These are phyloP conservation scores for Linum lewisii DNA, from an alignment of 345 rosid genomes.

Conservation along the genomic window DNA sequence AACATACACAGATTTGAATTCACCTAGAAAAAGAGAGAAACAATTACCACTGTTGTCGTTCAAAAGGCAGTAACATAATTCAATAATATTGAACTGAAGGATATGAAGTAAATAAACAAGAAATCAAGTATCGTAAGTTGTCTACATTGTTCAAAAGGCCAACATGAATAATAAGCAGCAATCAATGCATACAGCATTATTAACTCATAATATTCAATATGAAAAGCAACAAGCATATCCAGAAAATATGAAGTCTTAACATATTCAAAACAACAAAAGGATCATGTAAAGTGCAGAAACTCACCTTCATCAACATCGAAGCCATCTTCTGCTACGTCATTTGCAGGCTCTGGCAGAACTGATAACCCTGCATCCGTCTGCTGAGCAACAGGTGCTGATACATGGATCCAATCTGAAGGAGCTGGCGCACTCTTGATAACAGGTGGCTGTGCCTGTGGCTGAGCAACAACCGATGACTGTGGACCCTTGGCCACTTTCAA, in stretches of 20 bases:
- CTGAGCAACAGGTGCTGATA: constrained; percentile 34
- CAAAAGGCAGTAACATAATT: background rate
- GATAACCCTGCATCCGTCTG: constrained; percentile 40
- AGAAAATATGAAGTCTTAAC: too few relatives aligned
- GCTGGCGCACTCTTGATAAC: constrained; percentile 31
- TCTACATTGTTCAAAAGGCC: background rate
- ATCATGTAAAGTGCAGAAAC: background rate
- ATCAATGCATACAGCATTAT: too few relatives aligned
- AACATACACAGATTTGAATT: constrained; percentile 83
- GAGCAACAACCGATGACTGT: constrained; percentile 33
- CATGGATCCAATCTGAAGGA: constrained; percentile 55
- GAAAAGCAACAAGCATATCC: too few relatives aligned
- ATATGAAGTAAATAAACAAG: too few relatives aligned
- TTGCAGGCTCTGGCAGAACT: constrained; percentile 29
- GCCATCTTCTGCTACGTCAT: constrained; percentile 28
- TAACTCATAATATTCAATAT: too few relatives aligned
- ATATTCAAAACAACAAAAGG: background rate
- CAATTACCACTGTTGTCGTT: constrained; percentile 15
- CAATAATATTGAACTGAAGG: background rate
- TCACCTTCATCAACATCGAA: constrained; percentile 51
- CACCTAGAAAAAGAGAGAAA: constrained; percentile 42
- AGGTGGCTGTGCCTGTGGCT: constrained; percentile 49
- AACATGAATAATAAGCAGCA: background rate
- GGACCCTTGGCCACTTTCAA: constrained; percentile 58
- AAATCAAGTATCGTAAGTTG: background rate